Evolutionary conservation across 2,329 filamentous ascomycete species (phyloP), one percentile per base, ranked within the genome.

Genomic region (Diaporthe vaccinii): DNA sequence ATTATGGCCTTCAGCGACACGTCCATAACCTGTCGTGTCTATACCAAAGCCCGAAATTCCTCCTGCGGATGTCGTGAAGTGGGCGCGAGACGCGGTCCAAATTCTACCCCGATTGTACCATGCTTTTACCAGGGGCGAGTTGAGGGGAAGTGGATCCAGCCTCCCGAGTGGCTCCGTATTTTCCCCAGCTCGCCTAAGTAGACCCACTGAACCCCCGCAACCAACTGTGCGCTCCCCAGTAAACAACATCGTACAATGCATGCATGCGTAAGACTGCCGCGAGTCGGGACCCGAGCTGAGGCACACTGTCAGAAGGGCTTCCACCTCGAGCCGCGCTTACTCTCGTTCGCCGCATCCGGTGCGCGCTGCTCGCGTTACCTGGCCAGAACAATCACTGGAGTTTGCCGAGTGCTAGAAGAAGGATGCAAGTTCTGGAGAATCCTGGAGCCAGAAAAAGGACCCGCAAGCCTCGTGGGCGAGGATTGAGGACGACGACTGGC

Each of bases 401-500:
- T 36, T 28, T 58, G 10, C 72, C 12, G 41, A 59, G 53, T 46
- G 31, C 17, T n/a, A n/a, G 41, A 44, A 28, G 25, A 62, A 74
- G 31, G 31, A 74, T 74, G 73, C 65, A 71, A 61, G 1, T 6
- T 17, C 22, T 34, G 2, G 53, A 74, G 25, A 71, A 28, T 49
- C 10, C 55, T 36, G 22, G 62, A 46, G 8, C 22, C 2, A 71
- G 55, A 34, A 74, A 55, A 59, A 41, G 65, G 36, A 51, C 41
- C 65, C 65, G 84, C 62, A 86, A 85, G 76, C 84, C 84, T 68
- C 82, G 86, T 68, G 84, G 85, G 53, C 81, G 82, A 74, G 86
- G 85, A 15, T 78, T 87, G 74, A 82, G 86, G 49, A 86, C 85
- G 53, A 85, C 83, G 51, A 87, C 85, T 70, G 85, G 85, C 74